These are phyloP conservation scores for Cavenderia fasciculata DNA, from an alignment of 78 protist species.

Conservation along the genomic window DNA sequence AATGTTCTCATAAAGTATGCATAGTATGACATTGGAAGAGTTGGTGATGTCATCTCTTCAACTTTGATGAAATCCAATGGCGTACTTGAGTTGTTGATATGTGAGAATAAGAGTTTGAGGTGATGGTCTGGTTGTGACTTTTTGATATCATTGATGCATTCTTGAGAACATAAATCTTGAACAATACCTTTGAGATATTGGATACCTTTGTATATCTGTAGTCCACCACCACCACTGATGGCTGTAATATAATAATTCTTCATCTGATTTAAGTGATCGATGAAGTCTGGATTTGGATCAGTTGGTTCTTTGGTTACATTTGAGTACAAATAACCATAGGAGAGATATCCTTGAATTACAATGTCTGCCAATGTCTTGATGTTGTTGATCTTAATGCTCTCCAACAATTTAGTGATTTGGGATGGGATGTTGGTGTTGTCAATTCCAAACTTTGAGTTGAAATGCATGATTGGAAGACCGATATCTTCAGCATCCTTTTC, in stretches of 20 bases:
- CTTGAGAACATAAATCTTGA: not conserved
- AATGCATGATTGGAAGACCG: no score
- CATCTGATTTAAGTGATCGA: not conserved
- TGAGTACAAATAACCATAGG: conserved; percentile 8
- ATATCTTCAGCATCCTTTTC: no score
- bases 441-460: no score
- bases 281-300: not conserved
- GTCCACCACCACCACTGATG: not conserved
- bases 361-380: not conserved
- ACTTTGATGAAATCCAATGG: not conserved
- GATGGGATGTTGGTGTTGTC: no score
- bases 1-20: conserved; percentile 28
- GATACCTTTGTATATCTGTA: not conserved
- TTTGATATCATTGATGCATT: not conserved
- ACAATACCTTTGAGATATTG: not conserved
- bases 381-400: no score
- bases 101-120: not conserved
- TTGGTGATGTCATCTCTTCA: not conserved
- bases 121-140: not conserved
- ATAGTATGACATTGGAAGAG: not conserved
- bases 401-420: no score
- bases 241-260: not conserved
- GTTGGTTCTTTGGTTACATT: not conserved
- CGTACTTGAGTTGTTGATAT: not conserved
- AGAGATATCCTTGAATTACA: not conserved